Evolutionary conservation across 495 filamentous ascomycete species (phyloP).

Genomic region (Cetradonia linearis): DNA sequence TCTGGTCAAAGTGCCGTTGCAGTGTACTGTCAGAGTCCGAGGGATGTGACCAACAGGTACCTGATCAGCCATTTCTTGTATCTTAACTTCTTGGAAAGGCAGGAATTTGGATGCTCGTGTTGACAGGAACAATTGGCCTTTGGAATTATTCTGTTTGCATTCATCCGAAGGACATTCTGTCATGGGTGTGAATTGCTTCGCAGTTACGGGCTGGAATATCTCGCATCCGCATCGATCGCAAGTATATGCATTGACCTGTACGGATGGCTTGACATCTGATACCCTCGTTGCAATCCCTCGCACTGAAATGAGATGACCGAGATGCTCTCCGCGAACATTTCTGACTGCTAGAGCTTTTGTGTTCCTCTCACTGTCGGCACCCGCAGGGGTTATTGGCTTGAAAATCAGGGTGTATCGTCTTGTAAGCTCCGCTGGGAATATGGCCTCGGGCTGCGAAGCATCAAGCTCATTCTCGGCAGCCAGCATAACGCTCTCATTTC

Average conservation of each 20-base stretch:
- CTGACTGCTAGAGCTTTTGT: constrained; percentile 84
- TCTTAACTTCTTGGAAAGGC: constrained; percentile 96
- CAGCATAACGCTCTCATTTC: constrained; percentile 65
- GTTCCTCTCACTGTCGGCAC: constrained; percentile 49
- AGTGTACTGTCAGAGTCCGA: constrained; percentile 76
- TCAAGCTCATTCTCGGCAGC: constrained; percentile 60
- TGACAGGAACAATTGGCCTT: constrained; percentile 85
- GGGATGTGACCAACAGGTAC: constrained; percentile 97
- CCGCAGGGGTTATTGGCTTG: constrained; percentile 70
- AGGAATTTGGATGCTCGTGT: constrained; percentile 93
- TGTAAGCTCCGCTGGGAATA: constrained; percentile 86
- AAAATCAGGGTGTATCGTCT: constrained; percentile 91
- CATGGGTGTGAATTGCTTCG: constrained; percentile 81
- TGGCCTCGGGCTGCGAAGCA: constrained; percentile 38
- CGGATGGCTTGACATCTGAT: constrained; percentile 95
- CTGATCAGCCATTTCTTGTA: constrained; percentile 97
- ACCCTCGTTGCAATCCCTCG: constrained; percentile 91
- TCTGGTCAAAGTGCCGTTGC: constrained; percentile 74
- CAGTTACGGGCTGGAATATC: constrained; percentile 91
- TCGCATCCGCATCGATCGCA: constrained; percentile 94
- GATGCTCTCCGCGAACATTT: constrained; percentile 81
- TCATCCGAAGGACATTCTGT: constrained; percentile 76
- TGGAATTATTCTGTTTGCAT: constrained; percentile 81
- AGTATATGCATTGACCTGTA: constrained; percentile 92
- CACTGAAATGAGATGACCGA: constrained; percentile 87